Evolutionary conservation across 192 early-diverging fungal genomes (phyloP).

Genomic region (Coemansia sp.): DNA sequence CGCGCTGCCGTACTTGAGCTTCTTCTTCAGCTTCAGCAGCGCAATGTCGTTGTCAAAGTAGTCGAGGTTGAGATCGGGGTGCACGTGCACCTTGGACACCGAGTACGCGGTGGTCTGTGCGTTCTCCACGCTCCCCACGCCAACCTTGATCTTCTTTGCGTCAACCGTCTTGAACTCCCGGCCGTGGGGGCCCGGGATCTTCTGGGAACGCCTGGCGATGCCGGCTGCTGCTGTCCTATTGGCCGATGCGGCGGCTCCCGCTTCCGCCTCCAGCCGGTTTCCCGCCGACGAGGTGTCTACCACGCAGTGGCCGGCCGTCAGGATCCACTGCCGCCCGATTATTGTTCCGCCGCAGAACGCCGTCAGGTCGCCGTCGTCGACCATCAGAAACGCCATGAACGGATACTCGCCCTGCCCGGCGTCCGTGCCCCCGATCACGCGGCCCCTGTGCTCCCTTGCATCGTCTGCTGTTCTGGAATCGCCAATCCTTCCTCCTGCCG

Average conservation of each 20-base stretch:
- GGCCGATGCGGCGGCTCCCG: neutral
- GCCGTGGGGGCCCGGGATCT: neutral
- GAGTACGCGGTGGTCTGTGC: neutral
- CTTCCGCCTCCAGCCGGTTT: conserved; percentile 8
- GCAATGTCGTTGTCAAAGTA: conserved; percentile 57
- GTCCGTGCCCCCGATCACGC: conserved; percentile 52
- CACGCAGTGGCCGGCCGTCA: conserved; percentile 57
- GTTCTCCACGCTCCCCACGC: conserved; percentile 34
- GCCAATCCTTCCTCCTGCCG: conserved; percentile 1
- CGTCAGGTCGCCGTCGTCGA: conserved; percentile 36
- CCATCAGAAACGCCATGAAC: conserved; percentile 45
- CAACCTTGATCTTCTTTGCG: conserved; percentile 30
- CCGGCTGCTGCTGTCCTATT: neutral
- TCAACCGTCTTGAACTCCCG: conserved; percentile 7
- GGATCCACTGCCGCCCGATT: conserved; percentile 40
- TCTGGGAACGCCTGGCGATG: neutral
- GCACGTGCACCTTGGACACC: conserved; percentile 37
- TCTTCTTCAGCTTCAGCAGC: conserved; percentile 47
- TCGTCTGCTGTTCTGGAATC: neutral
- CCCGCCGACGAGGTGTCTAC: conserved; percentile 21
- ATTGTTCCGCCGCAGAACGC: conserved; percentile 54
- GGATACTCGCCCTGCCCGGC: conserved; percentile 32
- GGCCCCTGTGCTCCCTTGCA: conserved; percentile 26
- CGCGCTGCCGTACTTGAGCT: conserved; percentile 19
- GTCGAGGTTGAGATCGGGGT: conserved; percentile 41